phyloP scores from a whole-genome alignment of 2,329 filamentous ascomycete genomes.

The Cercospora citrullina region DNA sequence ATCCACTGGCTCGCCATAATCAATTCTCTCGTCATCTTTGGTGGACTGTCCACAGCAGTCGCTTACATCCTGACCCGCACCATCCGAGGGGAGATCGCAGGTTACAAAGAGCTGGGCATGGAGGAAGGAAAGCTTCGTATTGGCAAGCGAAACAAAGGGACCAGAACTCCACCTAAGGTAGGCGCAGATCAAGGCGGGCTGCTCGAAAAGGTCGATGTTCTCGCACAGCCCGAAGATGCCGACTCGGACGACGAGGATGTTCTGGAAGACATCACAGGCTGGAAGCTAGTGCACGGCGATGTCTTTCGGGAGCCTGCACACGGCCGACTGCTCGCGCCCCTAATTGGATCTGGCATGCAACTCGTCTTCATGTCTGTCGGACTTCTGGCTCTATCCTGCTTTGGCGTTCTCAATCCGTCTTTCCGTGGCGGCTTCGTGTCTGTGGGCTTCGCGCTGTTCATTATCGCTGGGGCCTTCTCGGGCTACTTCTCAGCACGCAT shows the following conservation, averaged over 20 bases:
- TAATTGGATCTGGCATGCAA: constrained; percentile 84
- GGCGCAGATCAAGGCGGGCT: constrained; percentile 52
- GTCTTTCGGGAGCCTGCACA: constrained; percentile 74
- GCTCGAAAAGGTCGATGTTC: constrained; percentile 44
- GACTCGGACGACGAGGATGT: constrained; percentile 67
- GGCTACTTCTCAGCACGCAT: constrained; percentile 83
- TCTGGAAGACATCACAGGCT: constrained; percentile 78
- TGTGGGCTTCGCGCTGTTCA: constrained; percentile 77
- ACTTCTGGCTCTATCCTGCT: constrained; percentile 59
- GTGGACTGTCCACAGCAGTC: constrained; percentile 74
- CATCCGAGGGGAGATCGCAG: constrained; percentile 75
- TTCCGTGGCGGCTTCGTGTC: constrained; percentile 89
- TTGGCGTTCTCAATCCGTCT: constrained; percentile 79
- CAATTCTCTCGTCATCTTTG: constrained; percentile 82
- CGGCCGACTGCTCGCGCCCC: constrained; percentile 72
- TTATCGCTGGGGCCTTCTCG: constrained; percentile 80
- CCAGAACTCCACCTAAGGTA: constrained; percentile 45
- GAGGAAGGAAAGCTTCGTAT: constrained; percentile 65
- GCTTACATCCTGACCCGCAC: constrained; percentile 79
- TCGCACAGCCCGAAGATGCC: constrained; percentile 53
- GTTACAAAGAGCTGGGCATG: constrained; percentile 63
- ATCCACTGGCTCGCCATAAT: constrained; percentile 88
- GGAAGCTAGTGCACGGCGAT: constrained; percentile 87
- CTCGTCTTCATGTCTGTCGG: constrained; percentile 78
- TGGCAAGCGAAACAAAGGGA: constrained; percentile 52